Evolutionary conservation across 495 filamentous ascomycete genomes (phyloP), one percentile per base, ranked within the genome.

Genomic region (Aspergillus steynii): DNA sequence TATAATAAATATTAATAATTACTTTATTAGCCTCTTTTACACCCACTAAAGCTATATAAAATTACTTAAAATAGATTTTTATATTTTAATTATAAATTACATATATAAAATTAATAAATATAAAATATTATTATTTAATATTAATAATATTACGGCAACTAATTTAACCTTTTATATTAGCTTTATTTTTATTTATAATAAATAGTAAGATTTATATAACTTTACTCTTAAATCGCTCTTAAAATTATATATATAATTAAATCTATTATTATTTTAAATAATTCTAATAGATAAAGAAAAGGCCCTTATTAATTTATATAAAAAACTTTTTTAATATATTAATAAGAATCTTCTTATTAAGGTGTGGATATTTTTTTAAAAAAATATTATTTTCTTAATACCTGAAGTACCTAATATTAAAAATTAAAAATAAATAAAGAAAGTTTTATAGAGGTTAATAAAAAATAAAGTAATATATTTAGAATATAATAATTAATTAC

Each of bases 151-250:
- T 55, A 55, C 6, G 5, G 2, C 42, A 42, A 4, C 7, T 46
- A 20, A 15, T 46, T 31, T 55, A 55, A 42, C 42, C 15, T 55
- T 2, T 27, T 45, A 15, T 55, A 55, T 55, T 55, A 42, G 34
- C 29, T 32, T 55, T 32, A 37, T 14, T 42, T 55, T 42, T 55
- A 55, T 42, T n/a, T 48, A 48, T 45, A 34, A 15, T 55, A 15
- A 37, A 20, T 42, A 32, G 42, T 4, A 45, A 4, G 25, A 25
- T 15, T 55, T 27, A 26, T 55, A 42, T 4, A 45, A 10, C 1
- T 42, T 55, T 55, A 55, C 42, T 27, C 8, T 32, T 26, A 55
- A 42, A 20, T 20, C 14, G 10, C 3, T 48, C 46, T 48, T 4
- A 48, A 48, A 55, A 4, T 31, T 31, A 55, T 55, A 6, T 45